phyloP scores from a whole-genome alignment of 2,329 filamentous ascomycete species.

The Dothideomycetes sp. region DNA sequence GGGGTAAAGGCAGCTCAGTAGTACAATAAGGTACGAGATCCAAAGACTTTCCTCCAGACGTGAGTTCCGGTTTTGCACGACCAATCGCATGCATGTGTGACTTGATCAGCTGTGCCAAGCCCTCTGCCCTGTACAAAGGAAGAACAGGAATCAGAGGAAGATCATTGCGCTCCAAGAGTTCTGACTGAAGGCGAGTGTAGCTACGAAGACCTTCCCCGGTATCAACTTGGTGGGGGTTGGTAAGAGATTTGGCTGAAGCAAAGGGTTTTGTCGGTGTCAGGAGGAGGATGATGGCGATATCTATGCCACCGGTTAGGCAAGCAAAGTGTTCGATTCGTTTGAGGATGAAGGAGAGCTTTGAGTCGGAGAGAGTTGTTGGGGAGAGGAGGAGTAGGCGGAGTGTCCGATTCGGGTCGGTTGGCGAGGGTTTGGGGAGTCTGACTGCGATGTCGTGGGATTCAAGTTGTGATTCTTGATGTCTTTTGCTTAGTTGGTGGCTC shows the following conservation, averaged over 20 bases:
- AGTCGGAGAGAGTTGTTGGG: slow-evolving; percentile 17
- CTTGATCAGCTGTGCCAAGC: slow-evolving; percentile 20
- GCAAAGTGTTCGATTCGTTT: slow-evolving; percentile 26
- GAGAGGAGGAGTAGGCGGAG: slow-evolving; percentile 27
- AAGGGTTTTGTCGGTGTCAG: slow-evolving; percentile 17
- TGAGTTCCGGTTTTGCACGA: slow-evolving; percentile 8
- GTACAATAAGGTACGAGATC: slow-evolving; percentile 23
- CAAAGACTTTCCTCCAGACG: slow-evolving; percentile 10
- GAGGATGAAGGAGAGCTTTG: slow-evolving; percentile 19
- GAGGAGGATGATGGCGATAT: slow-evolving; percentile 26
- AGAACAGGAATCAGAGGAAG: slow-evolving; percentile 22
- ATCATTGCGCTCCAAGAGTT: slow-evolving; percentile 17
- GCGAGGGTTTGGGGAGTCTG: slow-evolving; percentile 15
- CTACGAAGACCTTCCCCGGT: slow-evolving; percentile 16
- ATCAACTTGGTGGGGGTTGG: background rate
- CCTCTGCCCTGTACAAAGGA: slow-evolving; percentile 18
- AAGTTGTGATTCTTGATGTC: slow-evolving; percentile 23
- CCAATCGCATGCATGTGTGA: slow-evolving; percentile 13
- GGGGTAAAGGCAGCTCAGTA: slow-evolving; percentile 17
- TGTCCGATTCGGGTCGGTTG: slow-evolving; percentile 7
- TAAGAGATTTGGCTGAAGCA: background rate
- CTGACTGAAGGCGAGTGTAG: slow-evolving; percentile 23
- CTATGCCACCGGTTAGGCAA: slow-evolving; percentile 21
- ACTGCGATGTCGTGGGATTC: slow-evolving; percentile 31
- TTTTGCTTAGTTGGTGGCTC: slow-evolving; percentile 1